Base-by-base conservation (phyloP, 345 rosid genomes). In the Pseudoturritis turrita region DNA sequence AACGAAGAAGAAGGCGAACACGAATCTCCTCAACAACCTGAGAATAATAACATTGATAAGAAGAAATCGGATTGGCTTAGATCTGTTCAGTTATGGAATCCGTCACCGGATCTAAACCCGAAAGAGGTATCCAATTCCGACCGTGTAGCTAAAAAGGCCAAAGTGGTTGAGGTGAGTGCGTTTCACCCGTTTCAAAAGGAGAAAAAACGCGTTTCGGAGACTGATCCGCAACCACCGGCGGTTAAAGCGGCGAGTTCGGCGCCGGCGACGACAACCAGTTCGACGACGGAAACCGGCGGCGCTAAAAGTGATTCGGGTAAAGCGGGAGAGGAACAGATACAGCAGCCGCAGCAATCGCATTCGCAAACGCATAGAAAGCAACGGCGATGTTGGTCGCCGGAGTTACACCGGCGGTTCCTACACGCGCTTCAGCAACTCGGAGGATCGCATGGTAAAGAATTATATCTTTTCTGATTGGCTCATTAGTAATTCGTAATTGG, bases 21-120 rank as follows among this genome's bases (percentile, higher is more conserved):
- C 6, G 88, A 82, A 62, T 86, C 89, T 57, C 54, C 62, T 21
- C 69, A 55, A 23, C 29, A 6, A 15, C 26, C n/a, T 45, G 72
- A 7, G 65, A 72, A 1, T 6, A 33, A 22, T 18, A 69, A 13
- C 36, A 25, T 2, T 2, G 62, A 40, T 2, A 88, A 75, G 60
- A 86, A 79, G 83, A 91, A 91, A 81, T 88, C 97, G 0, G 97
- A 95, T 44, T 95, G 99, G 99, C 99, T 95, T 83, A 86, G 90
- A 84, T 91, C 97, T 83, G 96, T 87, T 52, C 99, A 88, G 83
- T 71, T 95, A 49, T 95, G 97, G 99, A 87, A 89, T 43, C 94
- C 82, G 15, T 81, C 86, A 49, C 83, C 90, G 62, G 93, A 87
- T 88, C 87, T 79, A 21, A 70, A 74, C 18, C 49, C 61, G 1